These are phyloP conservation scores for Sporobolomyces pararoseus DNA, from an alignment of 768 basidiomycete genomes.

Conservation along the genomic window DNA sequence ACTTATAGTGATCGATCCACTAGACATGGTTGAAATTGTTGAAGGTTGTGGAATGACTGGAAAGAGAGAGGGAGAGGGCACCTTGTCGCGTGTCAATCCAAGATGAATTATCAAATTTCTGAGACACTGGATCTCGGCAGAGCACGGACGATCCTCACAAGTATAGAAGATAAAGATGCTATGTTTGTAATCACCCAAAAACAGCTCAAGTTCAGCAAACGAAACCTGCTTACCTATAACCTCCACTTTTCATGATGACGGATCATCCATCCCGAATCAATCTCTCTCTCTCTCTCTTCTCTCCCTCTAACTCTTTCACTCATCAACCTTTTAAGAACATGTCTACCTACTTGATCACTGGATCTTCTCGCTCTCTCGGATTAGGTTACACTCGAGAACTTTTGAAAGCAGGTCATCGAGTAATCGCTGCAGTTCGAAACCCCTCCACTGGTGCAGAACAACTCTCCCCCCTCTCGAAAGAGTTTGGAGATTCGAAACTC, in stretches of 20 bases:
- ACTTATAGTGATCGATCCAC: conserved; percentile 15
- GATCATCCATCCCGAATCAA: too few species aligned
- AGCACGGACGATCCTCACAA: too few species aligned
- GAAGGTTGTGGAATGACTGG: background rate
- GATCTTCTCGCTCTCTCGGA: conserved; percentile 47
- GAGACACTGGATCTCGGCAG: too few species aligned
- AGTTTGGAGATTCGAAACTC: conserved; percentile 45
- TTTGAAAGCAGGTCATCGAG: conserved; percentile 30
- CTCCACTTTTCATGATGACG: too few species aligned
- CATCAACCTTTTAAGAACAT: background rate
- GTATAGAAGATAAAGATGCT: too few species aligned
- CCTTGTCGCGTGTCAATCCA: background rate
- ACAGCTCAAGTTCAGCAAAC: too few species aligned
- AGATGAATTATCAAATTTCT: too few species aligned
- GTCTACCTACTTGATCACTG: conserved; percentile 37
- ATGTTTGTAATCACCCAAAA: too few species aligned
- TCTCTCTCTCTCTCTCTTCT: background rate
- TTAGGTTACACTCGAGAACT: conserved; percentile 46
- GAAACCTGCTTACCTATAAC: too few species aligned
- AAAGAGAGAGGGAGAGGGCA: background rate
- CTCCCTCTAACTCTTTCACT: background rate
- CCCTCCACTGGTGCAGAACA: conserved; percentile 37
- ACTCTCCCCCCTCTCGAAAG: conserved; percentile 31
- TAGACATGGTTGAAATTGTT: conserved; percentile 13
- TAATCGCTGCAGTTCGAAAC: conserved; percentile 49